phyloP scores from a whole-genome alignment of 176 grass and related monocot species.

The Aechmea fasciata region DNA sequence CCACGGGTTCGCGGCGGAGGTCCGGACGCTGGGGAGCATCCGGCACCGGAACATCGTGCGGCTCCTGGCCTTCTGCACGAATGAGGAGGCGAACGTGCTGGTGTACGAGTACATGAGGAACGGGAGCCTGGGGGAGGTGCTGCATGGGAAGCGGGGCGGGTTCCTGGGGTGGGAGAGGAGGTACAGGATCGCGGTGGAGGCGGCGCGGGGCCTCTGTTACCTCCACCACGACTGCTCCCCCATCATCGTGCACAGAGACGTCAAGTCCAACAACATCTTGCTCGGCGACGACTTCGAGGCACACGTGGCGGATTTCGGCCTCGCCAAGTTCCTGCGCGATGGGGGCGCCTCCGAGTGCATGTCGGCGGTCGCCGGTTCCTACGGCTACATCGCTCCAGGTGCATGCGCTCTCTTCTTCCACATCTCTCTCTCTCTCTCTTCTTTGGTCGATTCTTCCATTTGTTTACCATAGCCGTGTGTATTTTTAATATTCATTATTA shows the following conservation, averaged over 20 bases:
- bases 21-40: conserved; percentile 81
- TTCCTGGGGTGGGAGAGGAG: conserved; percentile 58
- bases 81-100: conserved; percentile 38
- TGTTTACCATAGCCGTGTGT: no score
- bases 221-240: conserved; percentile 86
- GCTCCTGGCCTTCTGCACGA: conserved; percentile 63
- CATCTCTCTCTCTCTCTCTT: background rate
- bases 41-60: conserved; percentile 93
- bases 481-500: no score
- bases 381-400: conserved; percentile 98
- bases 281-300: conserved; percentile 63
- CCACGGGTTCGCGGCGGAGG: conserved; percentile 79
- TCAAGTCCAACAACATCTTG: conserved; percentile 98
- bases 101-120: conserved; percentile 98
- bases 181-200: conserved; percentile 68
- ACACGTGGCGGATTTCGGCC: conserved; percentile 88
- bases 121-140: conserved; percentile 61
- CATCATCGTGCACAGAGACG: conserved; percentile 89
- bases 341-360: conserved; percentile 57
- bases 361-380: conserved; percentile 93
- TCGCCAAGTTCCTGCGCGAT: conserved; percentile 79
- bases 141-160: conserved; percentile 64
- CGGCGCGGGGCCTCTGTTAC: conserved; percentile 85
- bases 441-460: background rate
- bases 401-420: conserved; percentile 20